These are phyloP conservation scores for Lactifluus volemus DNA, from an alignment of 768 basidiomycete species.

Conservation along the genomic window DNA sequence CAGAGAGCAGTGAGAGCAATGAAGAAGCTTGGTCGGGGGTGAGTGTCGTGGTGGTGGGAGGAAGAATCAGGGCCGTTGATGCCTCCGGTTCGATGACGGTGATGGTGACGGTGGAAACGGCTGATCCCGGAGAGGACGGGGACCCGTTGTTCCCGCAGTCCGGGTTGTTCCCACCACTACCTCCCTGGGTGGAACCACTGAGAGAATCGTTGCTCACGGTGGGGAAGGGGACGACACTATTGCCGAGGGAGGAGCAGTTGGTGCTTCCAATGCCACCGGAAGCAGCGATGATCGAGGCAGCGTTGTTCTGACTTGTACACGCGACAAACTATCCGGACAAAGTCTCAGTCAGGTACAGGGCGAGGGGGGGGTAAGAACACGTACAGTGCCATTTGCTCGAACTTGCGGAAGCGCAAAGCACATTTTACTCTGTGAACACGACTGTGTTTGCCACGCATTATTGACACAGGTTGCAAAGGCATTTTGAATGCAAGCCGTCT, in stretches of 20 bases:
- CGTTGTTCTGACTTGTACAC: conserved; percentile 45
- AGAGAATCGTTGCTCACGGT: conserved; percentile 4
- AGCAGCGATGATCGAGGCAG: conserved; percentile 36
- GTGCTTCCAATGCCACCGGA: conserved; percentile 35
- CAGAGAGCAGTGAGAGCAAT: not conserved
- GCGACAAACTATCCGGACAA: conserved; percentile 31
- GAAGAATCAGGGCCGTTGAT: conserved; percentile 21
- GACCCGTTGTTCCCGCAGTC: not conserved
- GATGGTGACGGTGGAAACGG: conserved; percentile 21
- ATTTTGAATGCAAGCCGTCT: conserved; percentile 37
- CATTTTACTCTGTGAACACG: conserved; percentile 30
- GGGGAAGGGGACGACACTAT: conserved; percentile 20
- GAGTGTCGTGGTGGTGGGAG: conserved; percentile 35
- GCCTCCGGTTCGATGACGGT: conserved; percentile 16
- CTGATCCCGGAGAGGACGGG: conserved; percentile 26
- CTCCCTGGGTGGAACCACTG: not conserved
- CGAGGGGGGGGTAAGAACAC: not conserved
- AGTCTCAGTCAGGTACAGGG: not conserved
- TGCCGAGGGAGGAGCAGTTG: conserved; percentile 19
- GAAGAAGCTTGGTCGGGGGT: conserved; percentile 34
- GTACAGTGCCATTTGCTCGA: conserved; percentile 39
- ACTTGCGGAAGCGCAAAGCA: conserved; percentile 49
- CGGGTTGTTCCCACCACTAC: not conserved
- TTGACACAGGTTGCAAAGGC: conserved; percentile 35
- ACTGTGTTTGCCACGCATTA: conserved; percentile 32